Evolutionary conservation across 1,284 basidiomycete species (phyloP), one percentile per base, ranked within the genome.

Genomic region (Fomitopsis betulina): DNA sequence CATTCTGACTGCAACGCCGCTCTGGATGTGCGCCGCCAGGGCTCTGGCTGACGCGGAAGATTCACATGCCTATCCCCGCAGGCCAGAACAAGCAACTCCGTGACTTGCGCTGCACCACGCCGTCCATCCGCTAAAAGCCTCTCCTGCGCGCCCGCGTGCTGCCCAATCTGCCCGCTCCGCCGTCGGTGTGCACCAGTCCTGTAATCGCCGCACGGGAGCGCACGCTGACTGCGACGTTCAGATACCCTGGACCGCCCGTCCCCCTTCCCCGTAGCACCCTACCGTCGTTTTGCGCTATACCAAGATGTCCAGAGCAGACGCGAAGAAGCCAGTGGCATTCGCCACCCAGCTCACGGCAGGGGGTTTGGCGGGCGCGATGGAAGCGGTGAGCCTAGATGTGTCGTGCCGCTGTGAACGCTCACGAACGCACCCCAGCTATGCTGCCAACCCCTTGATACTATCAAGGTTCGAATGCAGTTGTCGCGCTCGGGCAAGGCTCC

Each of bases 381-480:
- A 98, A 77, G 94, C 94, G 58, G 89, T 91, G 62, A 74, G 87
- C 83, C 65, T 47, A 19, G 32, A 25, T 13, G 23, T 53, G 38
- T 38, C 19, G 8, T 21, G 39, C 52, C 38, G 27, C 27, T 17
- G 32, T 27, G 27, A 33, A 32, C 8, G 40, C 38, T 40, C 19
- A 43, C 7, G 32, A 25, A 12, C 33, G n/a, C 10, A 19, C 47
- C 21, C 19, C 67, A 92, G 90, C 71, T 91, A 63, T 81, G 75
- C 68, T 93, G 89, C 70, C 89, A 91, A 69, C 91, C 93, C 4
- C 83, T 98, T 50, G 96, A 98, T 74, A 98, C 96, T 32, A 98
- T 98, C 82, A 98, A 98, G 81, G 96, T 96, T 65, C 92, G 96
- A 54, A 98, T 98, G 96, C 96, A 98, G 77, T 87, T 98, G 57